phyloP scores from a whole-genome alignment of 1,284 basidiomycete species.

The Psilocybe mexicana region DNA sequence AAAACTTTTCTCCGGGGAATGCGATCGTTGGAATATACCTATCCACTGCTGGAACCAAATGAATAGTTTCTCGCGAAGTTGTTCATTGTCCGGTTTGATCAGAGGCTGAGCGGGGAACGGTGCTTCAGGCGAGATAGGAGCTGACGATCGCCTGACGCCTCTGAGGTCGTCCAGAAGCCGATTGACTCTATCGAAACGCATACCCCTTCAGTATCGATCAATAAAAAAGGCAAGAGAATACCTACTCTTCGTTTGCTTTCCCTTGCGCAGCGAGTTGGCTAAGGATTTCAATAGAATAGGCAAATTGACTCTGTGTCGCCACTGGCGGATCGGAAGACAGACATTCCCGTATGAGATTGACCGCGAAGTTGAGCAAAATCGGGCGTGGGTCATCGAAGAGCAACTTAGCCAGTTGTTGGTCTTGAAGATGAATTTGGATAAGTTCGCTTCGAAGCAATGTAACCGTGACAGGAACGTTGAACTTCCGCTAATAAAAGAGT shows the following conservation, averaged over 20 bases:
- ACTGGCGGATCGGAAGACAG: slow-evolving; percentile 77
- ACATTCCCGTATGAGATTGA: slow-evolving; percentile 86
- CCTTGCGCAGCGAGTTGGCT: slow-evolving; percentile 70
- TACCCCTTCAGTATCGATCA: neutral
- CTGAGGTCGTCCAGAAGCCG: slow-evolving; percentile 74
- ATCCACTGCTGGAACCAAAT: slow-evolving; percentile 94
- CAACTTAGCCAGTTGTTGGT: slow-evolving; percentile 90
- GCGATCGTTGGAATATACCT: slow-evolving; percentile 88
- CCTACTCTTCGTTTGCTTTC: slow-evolving; percentile 82
- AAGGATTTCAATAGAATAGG: slow-evolving; percentile 82
- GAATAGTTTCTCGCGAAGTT: slow-evolving; percentile 69
- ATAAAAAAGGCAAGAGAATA: slow-evolving; percentile 21
- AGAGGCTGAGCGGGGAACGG: slow-evolving; percentile 45
- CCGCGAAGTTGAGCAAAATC: slow-evolving; percentile 80
- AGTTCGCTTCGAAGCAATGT: slow-evolving; percentile 86
- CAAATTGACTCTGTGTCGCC: slow-evolving; percentile 80
- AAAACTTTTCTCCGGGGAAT: slow-evolving; percentile 91
- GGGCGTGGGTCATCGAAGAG: slow-evolving; percentile 80
- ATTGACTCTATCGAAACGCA: slow-evolving; percentile 36
- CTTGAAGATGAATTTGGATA: slow-evolving; percentile 79
- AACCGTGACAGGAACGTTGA: slow-evolving; percentile 93
- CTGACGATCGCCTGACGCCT: slow-evolving; percentile 48
- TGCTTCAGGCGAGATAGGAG: slow-evolving; percentile 31
- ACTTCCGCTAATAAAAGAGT: slow-evolving; percentile 71
- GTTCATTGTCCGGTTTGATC: slow-evolving; percentile 68